Evolutionary conservation across 208 protist genomes (phyloP).

Genomic region (Leishmania braziliensis): DNA sequence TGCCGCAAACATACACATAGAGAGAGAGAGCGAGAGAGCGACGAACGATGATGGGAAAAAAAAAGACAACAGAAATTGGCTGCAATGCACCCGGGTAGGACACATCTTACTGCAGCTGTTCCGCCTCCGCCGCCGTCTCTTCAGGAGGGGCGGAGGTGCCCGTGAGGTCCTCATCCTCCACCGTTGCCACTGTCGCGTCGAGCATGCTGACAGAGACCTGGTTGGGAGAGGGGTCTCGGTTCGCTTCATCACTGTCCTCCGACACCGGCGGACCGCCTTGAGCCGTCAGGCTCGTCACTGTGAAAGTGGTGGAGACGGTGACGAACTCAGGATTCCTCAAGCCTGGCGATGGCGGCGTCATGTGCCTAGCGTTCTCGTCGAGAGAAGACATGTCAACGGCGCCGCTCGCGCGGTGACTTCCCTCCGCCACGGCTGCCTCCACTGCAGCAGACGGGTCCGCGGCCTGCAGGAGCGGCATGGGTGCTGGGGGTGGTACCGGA

Average conservation of each 20-base stretch:
- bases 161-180: constrained; percentile 15
- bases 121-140: neutral
- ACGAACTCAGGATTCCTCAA: neutral
- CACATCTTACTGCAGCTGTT: neutral
- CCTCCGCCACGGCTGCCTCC: neutral
- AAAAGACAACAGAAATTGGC: neutral
- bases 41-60: neutral
- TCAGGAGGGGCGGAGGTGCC: neutral
- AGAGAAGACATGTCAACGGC: neutral
- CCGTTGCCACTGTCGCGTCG: constrained; percentile 17
- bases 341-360: neutral
- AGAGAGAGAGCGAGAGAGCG: neutral
- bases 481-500: neutral
- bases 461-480: neutral
- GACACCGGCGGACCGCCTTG: neutral
- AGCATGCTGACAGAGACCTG: constrained; percentile 18
- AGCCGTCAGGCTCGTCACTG: constrained; percentile 8
- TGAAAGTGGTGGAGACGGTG: constrained; percentile 3
- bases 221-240: neutral
- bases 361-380: neutral
- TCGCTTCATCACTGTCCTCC: neutral
- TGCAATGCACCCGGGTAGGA: neutral
- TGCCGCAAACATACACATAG: neutral
- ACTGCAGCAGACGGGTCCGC: neutral
- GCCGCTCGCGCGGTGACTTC: neutral